Evolutionary conservation across 495 filamentous ascomycete genomes (phyloP).

Genomic region (Melanomma pulvis-pyrius): DNA sequence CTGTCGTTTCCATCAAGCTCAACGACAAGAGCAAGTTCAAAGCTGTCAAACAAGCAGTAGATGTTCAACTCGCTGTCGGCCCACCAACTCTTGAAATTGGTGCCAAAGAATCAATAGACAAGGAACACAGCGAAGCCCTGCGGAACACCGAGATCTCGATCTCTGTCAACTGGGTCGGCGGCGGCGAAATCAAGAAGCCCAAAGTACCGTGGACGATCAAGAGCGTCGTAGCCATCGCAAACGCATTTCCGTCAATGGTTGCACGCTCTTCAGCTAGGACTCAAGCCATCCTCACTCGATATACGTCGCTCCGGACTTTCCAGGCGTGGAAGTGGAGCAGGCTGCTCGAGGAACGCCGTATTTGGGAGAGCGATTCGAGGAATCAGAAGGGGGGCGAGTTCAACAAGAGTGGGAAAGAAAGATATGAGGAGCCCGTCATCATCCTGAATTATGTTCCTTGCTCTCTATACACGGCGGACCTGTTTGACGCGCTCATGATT

Average conservation of each 20-base stretch:
- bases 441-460: slow-evolving; percentile 44
- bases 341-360: slow-evolving; percentile 11
- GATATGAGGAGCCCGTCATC: slow-evolving; percentile 38
- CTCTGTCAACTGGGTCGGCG: slow-evolving; percentile 47
- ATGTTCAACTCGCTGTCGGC: slow-evolving; percentile 41
- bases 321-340: slow-evolving; percentile 38
- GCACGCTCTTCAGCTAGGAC: slow-evolving; percentile 42
- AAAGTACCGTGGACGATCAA: slow-evolving; percentile 42
- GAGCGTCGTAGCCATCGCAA: slow-evolving; percentile 41
- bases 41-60: slow-evolving; percentile 44
- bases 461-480: slow-evolving; percentile 43
- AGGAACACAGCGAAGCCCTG: slow-evolving; percentile 38
- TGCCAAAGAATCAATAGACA: slow-evolving; percentile 24
- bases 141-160: slow-evolving; percentile 44
- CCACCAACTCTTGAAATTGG: slow-evolving; percentile 38
- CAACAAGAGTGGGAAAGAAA: slow-evolving; percentile 31
- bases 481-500: slow-evolving; percentile 45
- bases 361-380: slow-evolving; percentile 25
- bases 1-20: slow-evolving; percentile 44
- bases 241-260: slow-evolving; percentile 44
- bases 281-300: slow-evolving; percentile 40
- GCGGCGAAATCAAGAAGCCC: slow-evolving; percentile 44
- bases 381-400: slow-evolving; percentile 28
- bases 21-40: slow-evolving; percentile 42
- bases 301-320: slow-evolving; percentile 42